These are phyloP conservation scores for Zostera marina DNA, from an alignment of 116 monocot genomes.

Conservation along the genomic window DNA sequence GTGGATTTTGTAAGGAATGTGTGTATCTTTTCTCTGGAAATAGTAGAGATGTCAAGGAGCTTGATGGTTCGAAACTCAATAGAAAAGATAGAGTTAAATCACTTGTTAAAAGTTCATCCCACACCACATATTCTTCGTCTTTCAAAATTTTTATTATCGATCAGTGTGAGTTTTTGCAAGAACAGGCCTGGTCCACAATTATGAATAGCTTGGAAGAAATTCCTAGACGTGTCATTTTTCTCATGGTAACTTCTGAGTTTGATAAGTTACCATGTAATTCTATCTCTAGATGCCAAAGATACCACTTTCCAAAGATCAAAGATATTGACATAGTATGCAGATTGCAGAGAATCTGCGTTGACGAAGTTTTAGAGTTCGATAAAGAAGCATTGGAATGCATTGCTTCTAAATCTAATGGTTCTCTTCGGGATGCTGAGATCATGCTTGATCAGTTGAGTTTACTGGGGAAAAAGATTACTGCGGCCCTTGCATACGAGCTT, in stretches of 20 bases:
- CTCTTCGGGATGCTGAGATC: slow-evolving; percentile 80
- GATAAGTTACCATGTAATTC: slow-evolving; percentile 50
- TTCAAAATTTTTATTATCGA: slow-evolving; percentile 80
- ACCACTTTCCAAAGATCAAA: slow-evolving; percentile 72
- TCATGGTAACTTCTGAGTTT: slow-evolving; percentile 71
- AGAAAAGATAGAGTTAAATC: slow-evolving; percentile 49
- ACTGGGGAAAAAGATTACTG: slow-evolving; percentile 75
- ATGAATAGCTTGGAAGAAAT: slow-evolving; percentile 43
- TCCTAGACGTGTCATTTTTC: slow-evolving; percentile 34
- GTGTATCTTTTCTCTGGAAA: slow-evolving; percentile 57
- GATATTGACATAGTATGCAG: slow-evolving; percentile 41
- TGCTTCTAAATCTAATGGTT: slow-evolving; percentile 69
- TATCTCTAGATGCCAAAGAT: slow-evolving; percentile 60
- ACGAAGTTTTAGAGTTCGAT: slow-evolving; percentile 65
- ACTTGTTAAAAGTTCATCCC: slow-evolving; percentile 51
- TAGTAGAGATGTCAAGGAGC: slow-evolving; percentile 75
- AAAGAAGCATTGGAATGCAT: slow-evolving; percentile 55
- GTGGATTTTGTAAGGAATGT: slow-evolving; percentile 75
- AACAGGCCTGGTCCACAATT: slow-evolving; percentile 60
- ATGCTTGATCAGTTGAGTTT: slow-evolving; percentile 86
- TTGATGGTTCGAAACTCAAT: slow-evolving; percentile 57
- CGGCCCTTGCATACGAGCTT: slow-evolving; percentile 75
- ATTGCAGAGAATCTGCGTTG: slow-evolving; percentile 64
- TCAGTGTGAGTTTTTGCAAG: slow-evolving; percentile 57
- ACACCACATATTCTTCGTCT: slow-evolving; percentile 41